These are phyloP conservation scores for Plectosphaerella sp. DNA, from an alignment of 2,329 filamentous ascomycete species.

Conservation along the genomic window DNA sequence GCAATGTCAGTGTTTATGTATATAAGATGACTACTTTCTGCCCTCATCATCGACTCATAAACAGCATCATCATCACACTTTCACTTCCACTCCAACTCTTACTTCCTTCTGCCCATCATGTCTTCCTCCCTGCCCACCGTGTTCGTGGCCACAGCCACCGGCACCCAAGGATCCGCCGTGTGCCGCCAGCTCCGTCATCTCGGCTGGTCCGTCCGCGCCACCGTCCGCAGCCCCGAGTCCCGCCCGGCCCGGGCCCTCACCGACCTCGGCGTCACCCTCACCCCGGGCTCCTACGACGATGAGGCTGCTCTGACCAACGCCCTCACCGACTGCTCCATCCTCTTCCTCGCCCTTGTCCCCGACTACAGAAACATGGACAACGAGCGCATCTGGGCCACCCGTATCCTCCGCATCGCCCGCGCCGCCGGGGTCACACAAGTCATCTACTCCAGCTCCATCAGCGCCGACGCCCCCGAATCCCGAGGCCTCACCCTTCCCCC, in stretches of 20 bases:
- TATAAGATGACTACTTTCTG: too few species aligned
- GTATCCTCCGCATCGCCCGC: constrained; percentile 16
- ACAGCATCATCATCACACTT: too few species aligned
- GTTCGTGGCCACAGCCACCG: constrained; percentile 36
- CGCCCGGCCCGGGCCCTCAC: constrained; percentile 21
- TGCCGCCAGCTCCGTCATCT: constrained; percentile 25
- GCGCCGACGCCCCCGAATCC: constrained; percentile 19
- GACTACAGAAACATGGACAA: constrained; percentile 20
- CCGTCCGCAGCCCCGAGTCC: constrained; percentile 24
- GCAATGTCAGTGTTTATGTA: too few species aligned
- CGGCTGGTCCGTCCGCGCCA: constrained; percentile 20
- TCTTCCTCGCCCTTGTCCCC: constrained; percentile 28
- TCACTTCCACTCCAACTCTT: too few species aligned
- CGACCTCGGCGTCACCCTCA: constrained; percentile 25
- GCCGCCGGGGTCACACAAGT: constrained; percentile 30
- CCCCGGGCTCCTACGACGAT: constrained; percentile 27
- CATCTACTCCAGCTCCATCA: constrained; percentile 29
- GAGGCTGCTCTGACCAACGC: constrained; percentile 19
- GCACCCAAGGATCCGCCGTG: constrained; percentile 31
- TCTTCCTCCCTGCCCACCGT: not conserved
- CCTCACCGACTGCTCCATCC: constrained; percentile 21
- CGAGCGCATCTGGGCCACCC: constrained; percentile 24
- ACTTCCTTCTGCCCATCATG: too few species aligned
- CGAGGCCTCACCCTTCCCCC: constrained; percentile 17
- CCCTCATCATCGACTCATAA: too few species aligned